Base-by-base conservation (phyloP, 345 rosid species). In the Erodium maritimum region DNA sequence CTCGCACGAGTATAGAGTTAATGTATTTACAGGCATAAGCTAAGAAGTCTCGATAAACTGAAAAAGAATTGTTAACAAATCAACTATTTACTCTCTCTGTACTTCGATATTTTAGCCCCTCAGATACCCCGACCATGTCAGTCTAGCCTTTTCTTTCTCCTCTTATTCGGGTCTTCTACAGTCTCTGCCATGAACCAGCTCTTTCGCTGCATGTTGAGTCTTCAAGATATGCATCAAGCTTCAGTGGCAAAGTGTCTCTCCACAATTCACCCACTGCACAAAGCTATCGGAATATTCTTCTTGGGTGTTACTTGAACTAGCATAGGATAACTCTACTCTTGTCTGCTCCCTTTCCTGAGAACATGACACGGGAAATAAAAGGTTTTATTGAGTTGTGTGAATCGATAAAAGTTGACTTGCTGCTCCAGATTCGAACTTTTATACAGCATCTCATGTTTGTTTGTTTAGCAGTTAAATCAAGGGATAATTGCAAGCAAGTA, bases 161-260 rank as follows among this genome's bases (percentile, higher is more conserved):
- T 42, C 17, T 33, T 22, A 37, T 23, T 23, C 54, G 46, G 50
- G 55, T 66, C 61, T 45, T 29, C 9, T 29, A 29, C 37, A 20
- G 54, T 51, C 54, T 51, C 54, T 19, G 11, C 16, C 55, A n/a
- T 50, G 52, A 25, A 58, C 65, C 63, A 22, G 62, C 55, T 17
- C 37, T 45, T 57, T 23, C 5, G 0, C 45, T 23, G 48, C 48
- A 14, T 53, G 52, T 54, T 19, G 45, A 53, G 61, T 62, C 22
- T 16, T 20, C 5, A 2, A 21, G 22, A 50, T 23, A 62, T 5
- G 5, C 67, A 54, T 59, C 46, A 51, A 34, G 42, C 55, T 72
- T 79, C 75, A 89, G 57, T 82, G 83, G 87, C 95, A 80, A 57
- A 93, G 70, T 19, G 94, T 73, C 71, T 85, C 91, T 63, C 97